Percentiles rank a stretch among this genome's conserved stretches.
Conservation (phyloP, 306 rosid species). For the Quercus rubra region DNA sequence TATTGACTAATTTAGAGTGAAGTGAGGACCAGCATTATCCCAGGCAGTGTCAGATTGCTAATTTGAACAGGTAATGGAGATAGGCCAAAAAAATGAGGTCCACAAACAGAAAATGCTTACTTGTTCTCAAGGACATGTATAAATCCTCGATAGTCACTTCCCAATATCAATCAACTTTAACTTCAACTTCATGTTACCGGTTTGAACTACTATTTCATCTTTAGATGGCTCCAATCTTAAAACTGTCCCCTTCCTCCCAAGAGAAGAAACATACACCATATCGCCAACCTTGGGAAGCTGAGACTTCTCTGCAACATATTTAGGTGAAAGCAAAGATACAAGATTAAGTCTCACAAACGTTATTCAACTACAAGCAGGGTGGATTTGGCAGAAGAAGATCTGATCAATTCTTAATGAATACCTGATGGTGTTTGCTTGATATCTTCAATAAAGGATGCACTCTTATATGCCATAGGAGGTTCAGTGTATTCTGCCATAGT, state of each 20-base stretch:
- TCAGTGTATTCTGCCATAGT: slow-evolving; percentile 23
- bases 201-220: slow-evolving; percentile 79
- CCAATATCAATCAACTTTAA: slow-evolving; percentile 58
- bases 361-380: slow-evolving; percentile 2
- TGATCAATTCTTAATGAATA: slow-evolving; percentile 26
- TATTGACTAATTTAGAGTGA: not conserved
- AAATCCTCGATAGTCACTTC: slow-evolving; percentile 30
- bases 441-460: slow-evolving; percentile 31
- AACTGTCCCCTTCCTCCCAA: slow-evolving; percentile 66
- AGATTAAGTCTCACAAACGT: not conserved
- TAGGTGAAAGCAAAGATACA: slow-evolving; percentile 18
- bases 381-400: not conserved
- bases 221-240: slow-evolving; percentile 62
- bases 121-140: slow-evolving; percentile 7
- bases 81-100: not conserved
- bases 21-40: not conserved
- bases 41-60: not conserved
- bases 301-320: slow-evolving; percentile 50
- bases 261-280: slow-evolving; percentile 59
- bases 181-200: slow-evolving; percentile 83
- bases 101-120: not conserved
- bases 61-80: slow-evolving; percentile 1
- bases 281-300: slow-evolving; percentile 72
- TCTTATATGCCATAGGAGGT: slow-evolving; percentile 29
- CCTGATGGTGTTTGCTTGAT: slow-evolving; percentile 45